phyloP scores from a whole-genome alignment of 805 yeast genomes.

The Millerozyma miso region DNA sequence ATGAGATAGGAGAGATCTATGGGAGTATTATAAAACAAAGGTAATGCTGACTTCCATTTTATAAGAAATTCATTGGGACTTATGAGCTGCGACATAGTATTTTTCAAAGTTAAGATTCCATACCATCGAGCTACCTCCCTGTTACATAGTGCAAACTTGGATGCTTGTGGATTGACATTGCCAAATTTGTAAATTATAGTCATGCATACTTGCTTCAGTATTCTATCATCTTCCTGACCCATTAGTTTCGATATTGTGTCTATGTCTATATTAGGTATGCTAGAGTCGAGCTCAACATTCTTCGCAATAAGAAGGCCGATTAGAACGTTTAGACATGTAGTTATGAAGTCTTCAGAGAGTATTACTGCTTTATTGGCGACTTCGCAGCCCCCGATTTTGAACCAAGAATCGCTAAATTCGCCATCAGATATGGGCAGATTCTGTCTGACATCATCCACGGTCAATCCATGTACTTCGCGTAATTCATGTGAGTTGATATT shows the following conservation, averaged over 20 bases:
- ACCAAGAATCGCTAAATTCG: constrained; percentile 55
- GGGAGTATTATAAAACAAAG: constrained; percentile 58
- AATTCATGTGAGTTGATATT: neutral
- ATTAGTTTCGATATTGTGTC: constrained; percentile 12
- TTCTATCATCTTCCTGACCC: constrained; percentile 23
- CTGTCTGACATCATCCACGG: constrained; percentile 31
- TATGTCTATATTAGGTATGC: constrained; percentile 10
- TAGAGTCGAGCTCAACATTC: constrained; percentile 15
- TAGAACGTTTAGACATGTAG: constrained; percentile 22
- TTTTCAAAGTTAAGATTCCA: constrained; percentile 49
- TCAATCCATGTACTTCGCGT: constrained; percentile 5
- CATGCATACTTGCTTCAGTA: constrained; percentile 38
- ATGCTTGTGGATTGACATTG: constrained; percentile 8
- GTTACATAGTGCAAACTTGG: constrained; percentile 38
- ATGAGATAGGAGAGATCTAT: constrained; percentile 49
- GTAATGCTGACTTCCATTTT: constrained; percentile 59
- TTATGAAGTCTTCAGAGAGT: constrained; percentile 19
- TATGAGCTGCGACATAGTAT: constrained; percentile 15
- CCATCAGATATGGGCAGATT: constrained; percentile 50
- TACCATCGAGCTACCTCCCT: constrained; percentile 52
- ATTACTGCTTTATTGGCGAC: constrained; percentile 41
- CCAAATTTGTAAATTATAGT: constrained; percentile 51
- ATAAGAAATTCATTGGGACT: constrained; percentile 53
- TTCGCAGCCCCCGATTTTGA: constrained; percentile 50
- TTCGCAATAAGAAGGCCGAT: constrained; percentile 24